A percentile compares a stretch with the other conserved stretches of the same genome.
Evolutionary conservation across 345 rosid genomes (phyloP).

Genomic region (Fremontodendron californicum): DNA sequence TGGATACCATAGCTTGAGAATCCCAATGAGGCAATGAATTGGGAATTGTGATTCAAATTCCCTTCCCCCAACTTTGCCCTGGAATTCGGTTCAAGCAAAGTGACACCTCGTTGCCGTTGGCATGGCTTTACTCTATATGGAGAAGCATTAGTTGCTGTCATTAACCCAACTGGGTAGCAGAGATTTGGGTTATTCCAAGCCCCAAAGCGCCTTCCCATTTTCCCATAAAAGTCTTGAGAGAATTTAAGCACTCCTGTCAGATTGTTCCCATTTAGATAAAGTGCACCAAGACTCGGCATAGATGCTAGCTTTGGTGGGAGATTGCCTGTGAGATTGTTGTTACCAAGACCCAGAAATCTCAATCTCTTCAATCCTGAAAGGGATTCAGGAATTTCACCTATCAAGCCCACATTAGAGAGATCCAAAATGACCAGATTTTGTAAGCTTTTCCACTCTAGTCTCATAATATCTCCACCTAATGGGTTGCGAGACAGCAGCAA

Average conservation of each 20-base stretch:
- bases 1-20: constrained; percentile 27
- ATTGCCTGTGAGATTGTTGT: constrained; percentile 64
- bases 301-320: constrained; percentile 52
- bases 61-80: constrained; percentile 30
- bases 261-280: constrained; percentile 76
- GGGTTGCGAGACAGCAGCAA: constrained; percentile 60
- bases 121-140: constrained; percentile 77
- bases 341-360: constrained; percentile 70
- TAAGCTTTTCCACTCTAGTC: constrained; percentile 51
- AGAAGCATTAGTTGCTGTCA: constrained; percentile 32
- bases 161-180: constrained; percentile 45
- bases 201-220: constrained; percentile 76
- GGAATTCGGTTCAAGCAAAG: constrained; percentile 29
- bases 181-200: constrained; percentile 84
- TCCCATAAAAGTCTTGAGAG: constrained; percentile 49
- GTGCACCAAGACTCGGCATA: constrained; percentile 55
- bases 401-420: constrained; percentile 50
- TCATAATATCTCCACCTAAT: constrained; percentile 48
- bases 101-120: constrained; percentile 32
- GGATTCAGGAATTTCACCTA: constrained; percentile 62
- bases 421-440: constrained; percentile 60
- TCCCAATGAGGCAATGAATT: constrained; percentile 36
- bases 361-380: constrained; percentile 55
- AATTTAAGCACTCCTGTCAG: constrained; percentile 72
- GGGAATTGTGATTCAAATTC: constrained; percentile 23